Percentiles rank a stretch among this genome's conserved stretches.
Conservation (phyloP, 768 basidiomycete species). For the Pholiota microspora region DNA sequence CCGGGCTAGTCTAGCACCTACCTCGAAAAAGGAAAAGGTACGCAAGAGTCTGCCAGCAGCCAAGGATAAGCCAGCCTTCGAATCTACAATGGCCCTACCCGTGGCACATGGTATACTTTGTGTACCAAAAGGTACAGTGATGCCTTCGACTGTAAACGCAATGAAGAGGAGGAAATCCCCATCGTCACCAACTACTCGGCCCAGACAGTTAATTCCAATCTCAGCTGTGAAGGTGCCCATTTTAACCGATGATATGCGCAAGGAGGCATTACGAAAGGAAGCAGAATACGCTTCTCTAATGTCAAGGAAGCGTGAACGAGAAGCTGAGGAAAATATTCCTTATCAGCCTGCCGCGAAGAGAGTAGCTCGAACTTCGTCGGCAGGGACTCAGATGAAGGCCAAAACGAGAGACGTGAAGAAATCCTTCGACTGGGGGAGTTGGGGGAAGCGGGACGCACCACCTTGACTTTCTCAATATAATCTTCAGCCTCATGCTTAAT, state of each 20-base stretch:
- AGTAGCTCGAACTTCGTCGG: neutral
- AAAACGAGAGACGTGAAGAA: conserved; percentile 1
- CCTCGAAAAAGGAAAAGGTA: neutral
- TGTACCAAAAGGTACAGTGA: too few species aligned
- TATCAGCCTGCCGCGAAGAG: neutral
- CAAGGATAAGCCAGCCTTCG: neutral
- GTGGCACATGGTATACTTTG: too few species aligned
- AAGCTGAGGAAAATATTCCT: conserved; percentile 1
- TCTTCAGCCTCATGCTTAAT: too few species aligned
- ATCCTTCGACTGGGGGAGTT: conserved; percentile 23
- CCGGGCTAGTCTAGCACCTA: neutral
- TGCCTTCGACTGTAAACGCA: neutral
- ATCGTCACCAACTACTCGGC: neutral
- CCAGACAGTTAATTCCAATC: conserved; percentile 23
- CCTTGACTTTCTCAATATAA: too few species aligned
- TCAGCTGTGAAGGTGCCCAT: conserved; percentile 26
- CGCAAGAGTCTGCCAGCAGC: too few species aligned
- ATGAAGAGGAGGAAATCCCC: neutral
- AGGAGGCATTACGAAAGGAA: conserved; percentile 6
- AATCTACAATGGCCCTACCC: too few species aligned
- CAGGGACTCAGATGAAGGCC: neutral
- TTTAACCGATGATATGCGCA: conserved; percentile 15
- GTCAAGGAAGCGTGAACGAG: conserved; percentile 2
- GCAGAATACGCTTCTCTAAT: neutral
- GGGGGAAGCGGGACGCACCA: conserved; percentile 13